These are phyloP conservation scores for barley (Hordeum vulgare) DNA, from an alignment of 176 grass and related monocot species.

Conservation along the genomic window MorexV3_pseudomolecules_assembly NC_058524.1:187692380-187692879, in stretches of 20 bases:
- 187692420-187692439: neutral
- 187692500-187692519: slow-evolving; percentile 83
- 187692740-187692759: slow-evolving; percentile 20
- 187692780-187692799: slow-evolving; percentile 91
- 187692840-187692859: slow-evolving; percentile 71
- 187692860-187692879: neutral
- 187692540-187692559: neutral
- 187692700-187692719: slow-evolving; percentile 41
- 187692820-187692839: slow-evolving; percentile 91
- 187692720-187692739: neutral
- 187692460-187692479: slow-evolving; percentile 91
- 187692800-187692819: slow-evolving; percentile 86
- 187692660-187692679: slow-evolving; percentile 88
- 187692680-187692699: slow-evolving; percentile 79
- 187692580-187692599: slow-evolving; percentile 29
- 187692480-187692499: slow-evolving; percentile 83
- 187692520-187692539: slow-evolving; percentile 40
- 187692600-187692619: slow-evolving; percentile 79
- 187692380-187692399: slow-evolving; percentile 4
- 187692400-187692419: neutral
- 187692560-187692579: slow-evolving; percentile 18
- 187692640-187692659: slow-evolving; percentile 87
- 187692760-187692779: slow-evolving; percentile 42
- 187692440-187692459: slow-evolving; percentile 4
- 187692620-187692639: slow-evolving; percentile 95